phyloP scores from a whole-genome alignment of 345 rosid species.

The Heritiera littoralis region DNA sequence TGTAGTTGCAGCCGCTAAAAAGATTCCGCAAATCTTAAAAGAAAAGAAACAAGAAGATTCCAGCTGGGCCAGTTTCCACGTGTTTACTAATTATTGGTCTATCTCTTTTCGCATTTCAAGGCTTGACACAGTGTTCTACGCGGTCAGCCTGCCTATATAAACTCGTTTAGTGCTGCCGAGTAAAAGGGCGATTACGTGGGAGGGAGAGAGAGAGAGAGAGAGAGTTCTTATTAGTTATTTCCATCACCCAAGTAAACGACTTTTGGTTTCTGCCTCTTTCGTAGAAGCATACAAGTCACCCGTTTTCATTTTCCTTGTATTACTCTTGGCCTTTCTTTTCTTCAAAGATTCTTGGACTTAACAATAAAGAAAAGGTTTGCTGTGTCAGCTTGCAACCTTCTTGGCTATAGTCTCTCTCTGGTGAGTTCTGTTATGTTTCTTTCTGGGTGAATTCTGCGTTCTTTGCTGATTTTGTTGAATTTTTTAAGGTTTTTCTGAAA shows the following conservation, averaged over 20 bases:
- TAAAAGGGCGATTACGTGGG: not conserved
- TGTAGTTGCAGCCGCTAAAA: not conserved
- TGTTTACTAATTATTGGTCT: not conserved
- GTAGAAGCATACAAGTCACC: not conserved
- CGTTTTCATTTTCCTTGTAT: not conserved
- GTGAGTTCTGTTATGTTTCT: constrained; percentile 8
- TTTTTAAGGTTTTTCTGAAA: not conserved
- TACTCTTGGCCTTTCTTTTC: not conserved
- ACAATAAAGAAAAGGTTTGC: not conserved
- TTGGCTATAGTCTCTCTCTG: constrained; percentile 1
- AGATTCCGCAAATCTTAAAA: not conserved
- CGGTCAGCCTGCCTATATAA: not conserved
- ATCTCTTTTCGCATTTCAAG: not conserved
- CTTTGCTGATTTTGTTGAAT: not conserved
- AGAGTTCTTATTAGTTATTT: not conserved
- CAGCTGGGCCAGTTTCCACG: not conserved
- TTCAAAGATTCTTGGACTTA: not conserved
- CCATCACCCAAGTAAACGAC: not conserved
- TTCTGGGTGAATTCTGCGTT: not conserved
- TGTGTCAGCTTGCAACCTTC: not conserved
- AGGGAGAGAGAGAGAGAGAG: not conserved
- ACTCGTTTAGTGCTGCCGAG: not conserved
- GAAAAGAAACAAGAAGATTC: too few relatives aligned
- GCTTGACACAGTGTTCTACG: not conserved
- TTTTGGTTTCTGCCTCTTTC: not conserved